These are phyloP conservation scores for Kodamaea restingae DNA, from an alignment of 805 yeast genomes.

Conservation along the genomic window DNA sequence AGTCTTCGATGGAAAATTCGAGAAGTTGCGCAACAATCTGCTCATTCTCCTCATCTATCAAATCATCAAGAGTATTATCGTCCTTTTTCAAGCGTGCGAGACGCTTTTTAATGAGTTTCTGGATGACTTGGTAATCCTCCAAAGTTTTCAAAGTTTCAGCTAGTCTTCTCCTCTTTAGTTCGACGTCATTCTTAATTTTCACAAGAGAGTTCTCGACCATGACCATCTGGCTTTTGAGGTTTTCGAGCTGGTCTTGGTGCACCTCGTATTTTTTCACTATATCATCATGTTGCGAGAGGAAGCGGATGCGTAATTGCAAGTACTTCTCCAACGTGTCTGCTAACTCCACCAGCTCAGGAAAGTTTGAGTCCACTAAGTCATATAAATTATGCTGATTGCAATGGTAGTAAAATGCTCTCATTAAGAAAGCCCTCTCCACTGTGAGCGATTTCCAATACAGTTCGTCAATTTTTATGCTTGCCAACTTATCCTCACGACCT, in stretches of 20 bases:
- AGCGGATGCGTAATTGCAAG: slow-evolving; percentile 42
- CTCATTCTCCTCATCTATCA: slow-evolving; percentile 15
- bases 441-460: slow-evolving; percentile 67
- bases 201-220: slow-evolving; percentile 15
- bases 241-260: slow-evolving; percentile 14
- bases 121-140: slow-evolving; percentile 14
- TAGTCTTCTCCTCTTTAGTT: slow-evolving; percentile 11
- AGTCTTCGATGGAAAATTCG: slow-evolving; percentile 12
- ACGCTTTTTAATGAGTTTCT: slow-evolving; percentile 13
- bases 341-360: slow-evolving; percentile 75
- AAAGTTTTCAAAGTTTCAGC: slow-evolving; percentile 9
- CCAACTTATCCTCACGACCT: slow-evolving; percentile 57
- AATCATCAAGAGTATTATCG: slow-evolving; percentile 17
- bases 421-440: slow-evolving; percentile 69
- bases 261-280: slow-evolving; percentile 18
- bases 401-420: slow-evolving; percentile 61
- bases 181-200: slow-evolving; percentile 19
- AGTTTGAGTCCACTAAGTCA: slow-evolving; percentile 59
- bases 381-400: slow-evolving; percentile 52
- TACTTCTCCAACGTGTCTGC: slow-evolving; percentile 58
- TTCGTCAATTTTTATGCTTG: slow-evolving; percentile 56
- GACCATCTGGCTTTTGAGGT: slow-evolving; percentile 15
- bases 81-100: slow-evolving; percentile 14
- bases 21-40: slow-evolving; percentile 12
- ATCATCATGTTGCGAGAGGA: slow-evolving; percentile 20